Base-by-base conservation (phyloP, 2,329 filamentous ascomycete species). In the Aspergillus neotritici region DNA sequence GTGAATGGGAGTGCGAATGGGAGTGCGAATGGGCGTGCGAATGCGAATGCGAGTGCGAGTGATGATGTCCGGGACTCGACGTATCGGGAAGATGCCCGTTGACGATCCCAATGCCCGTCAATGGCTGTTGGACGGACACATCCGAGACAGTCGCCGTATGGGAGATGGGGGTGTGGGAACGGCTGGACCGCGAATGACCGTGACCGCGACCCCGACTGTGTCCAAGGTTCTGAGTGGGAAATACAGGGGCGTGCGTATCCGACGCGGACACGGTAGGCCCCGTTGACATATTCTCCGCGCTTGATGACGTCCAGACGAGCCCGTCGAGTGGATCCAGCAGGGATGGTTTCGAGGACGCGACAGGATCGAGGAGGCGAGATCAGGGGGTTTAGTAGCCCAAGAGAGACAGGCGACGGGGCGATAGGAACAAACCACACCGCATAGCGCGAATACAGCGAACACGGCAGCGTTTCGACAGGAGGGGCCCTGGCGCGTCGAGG, bases 11-110 rank as follows among this genome's bases (percentile, higher is more conserved):
- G 25, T 44, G 36, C 2, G 37, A 32, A 37, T 56, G 55, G 11
- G 52, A 53, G 28, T 59, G 53, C 34, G 61, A 54, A 44, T 66
- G 61, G 2, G 60, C 60, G 44, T 67, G 64, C 40, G 61, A 55
- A 13, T 60, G 58, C 28, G 63, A 55, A 40, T 69, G 64, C 1
- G 65, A 63, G 46, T 66, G 62, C 34, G 65, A 62, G 12, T 69
- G 66, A 46, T 68, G 66, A 32, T 60, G 55, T 25, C 57, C 52
- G 15, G 53, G 53, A 21, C 51, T 52, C 34, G 55, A 49, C 29
- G 55, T 41, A 37, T 51, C 47, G 30, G 55, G 56, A 31, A 51
- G 48, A 51, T 58, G 60, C 44, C 46, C 54, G 46, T 60, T 65
- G 16, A 51, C 31, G 38, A 52, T 45, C 30, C 33, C 44, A 10